A percentile compares a stretch with the other conserved stretches of the same genome.
Evolutionary conservation across 2,329 filamentous ascomycete genomes (phyloP).

Genomic region (Trichoderma semiorbis): DNA sequence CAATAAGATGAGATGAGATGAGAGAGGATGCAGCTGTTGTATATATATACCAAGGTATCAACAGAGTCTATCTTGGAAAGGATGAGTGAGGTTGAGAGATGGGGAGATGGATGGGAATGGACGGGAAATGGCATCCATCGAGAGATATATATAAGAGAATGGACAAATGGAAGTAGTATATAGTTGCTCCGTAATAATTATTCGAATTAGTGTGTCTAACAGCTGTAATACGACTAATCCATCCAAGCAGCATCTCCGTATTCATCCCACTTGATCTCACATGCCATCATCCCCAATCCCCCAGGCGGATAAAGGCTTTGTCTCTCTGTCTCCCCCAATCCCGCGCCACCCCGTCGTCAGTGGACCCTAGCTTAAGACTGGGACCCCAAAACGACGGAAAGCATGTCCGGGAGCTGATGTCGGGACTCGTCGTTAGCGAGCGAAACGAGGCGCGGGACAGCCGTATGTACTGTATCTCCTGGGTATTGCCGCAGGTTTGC

Average conservation of each 20-base stretch:
- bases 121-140: background rate
- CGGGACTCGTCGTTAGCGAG: background rate
- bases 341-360: background rate
- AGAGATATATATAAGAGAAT: background rate
- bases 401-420: constrained; percentile 7
- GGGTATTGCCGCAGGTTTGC: background rate
- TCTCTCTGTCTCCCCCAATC: background rate
- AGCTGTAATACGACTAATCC: background rate
- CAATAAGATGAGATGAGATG: background rate
- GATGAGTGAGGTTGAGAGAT: background rate
- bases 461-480: background rate
- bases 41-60: background rate
- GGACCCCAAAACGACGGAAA: background rate
- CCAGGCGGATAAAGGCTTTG: background rate
- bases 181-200: background rate
- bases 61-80: background rate
- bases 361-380: background rate
- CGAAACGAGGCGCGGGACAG: background rate
- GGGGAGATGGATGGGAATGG: background rate
- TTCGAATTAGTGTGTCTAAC: background rate
- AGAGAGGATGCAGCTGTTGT: background rate
- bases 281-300: background rate
- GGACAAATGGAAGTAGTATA: background rate
- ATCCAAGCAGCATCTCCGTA: background rate
- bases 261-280: background rate